phyloP scores from a whole-genome alignment of 225 moss, liverwort and hornwort species.

The Anthoceros angustus region DNA sequence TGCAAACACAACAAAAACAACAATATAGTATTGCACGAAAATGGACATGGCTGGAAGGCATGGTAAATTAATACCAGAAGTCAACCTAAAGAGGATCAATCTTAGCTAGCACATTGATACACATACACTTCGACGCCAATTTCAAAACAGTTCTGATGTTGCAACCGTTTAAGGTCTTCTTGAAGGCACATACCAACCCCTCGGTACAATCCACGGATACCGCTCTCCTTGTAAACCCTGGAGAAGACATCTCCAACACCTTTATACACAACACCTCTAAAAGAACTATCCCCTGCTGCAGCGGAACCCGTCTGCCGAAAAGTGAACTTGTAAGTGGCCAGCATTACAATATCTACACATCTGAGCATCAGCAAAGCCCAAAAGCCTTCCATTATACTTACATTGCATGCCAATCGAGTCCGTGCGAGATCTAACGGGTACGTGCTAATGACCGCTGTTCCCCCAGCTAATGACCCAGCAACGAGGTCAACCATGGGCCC shows the following conservation, averaged over 20 bases:
- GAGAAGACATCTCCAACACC: constrained; percentile 69
- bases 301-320: constrained; percentile 11
- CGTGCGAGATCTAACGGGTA: constrained; percentile 47
- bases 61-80: too few species aligned
- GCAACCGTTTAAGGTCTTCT: constrained; percentile 4
- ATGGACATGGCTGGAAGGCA: too few species aligned
- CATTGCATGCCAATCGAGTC: constrained; percentile 32
- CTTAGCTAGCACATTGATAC: neutral
- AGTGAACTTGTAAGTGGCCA: constrained; percentile 15
- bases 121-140: neutral
- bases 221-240: constrained; percentile 66
- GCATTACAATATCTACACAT: neutral
- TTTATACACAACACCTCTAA: constrained; percentile 26
- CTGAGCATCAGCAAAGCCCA: neutral
- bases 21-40: too few species aligned
- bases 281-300: constrained; percentile 9
- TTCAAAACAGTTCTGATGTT: too few species aligned
- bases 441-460: constrained; percentile 57
- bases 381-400: constrained; percentile 7
- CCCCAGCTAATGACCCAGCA: constrained; percentile 85
- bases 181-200: constrained; percentile 61
- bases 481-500: constrained; percentile 65
- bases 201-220: constrained; percentile 68
- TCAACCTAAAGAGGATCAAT: too few species aligned
- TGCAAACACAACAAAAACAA: constrained; percentile 12